Conservation (phyloP, 148 eudicot genomes). For the Nepenthes gracilis region DNA sequence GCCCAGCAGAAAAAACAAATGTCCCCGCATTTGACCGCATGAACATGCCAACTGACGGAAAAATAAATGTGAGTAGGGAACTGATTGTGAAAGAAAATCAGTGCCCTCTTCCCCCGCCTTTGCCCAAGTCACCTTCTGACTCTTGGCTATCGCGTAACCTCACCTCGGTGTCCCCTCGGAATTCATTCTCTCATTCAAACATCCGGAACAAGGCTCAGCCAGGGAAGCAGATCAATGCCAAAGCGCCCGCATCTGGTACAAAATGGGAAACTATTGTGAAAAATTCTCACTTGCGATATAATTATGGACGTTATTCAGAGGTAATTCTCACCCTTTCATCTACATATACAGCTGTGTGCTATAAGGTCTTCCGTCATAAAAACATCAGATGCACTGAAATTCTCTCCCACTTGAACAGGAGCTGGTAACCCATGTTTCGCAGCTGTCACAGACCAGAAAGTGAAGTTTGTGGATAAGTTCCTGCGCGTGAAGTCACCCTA, state of each 20-base stretch:
- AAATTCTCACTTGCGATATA: conserved; percentile 56
- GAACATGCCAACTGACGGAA: conserved; percentile 2
- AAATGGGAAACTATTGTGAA: conserved; percentile 98
- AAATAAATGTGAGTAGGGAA: conserved; percentile 14
- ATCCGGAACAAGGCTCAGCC: conserved; percentile 18
- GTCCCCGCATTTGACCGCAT: not conserved
- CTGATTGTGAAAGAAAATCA: conserved; percentile 14
- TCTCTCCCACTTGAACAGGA: not conserved
- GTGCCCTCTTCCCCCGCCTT: conserved; percentile 64
- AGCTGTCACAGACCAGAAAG: not conserved
- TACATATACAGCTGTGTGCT: not conserved
- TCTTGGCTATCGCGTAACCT: conserved; percentile 87
- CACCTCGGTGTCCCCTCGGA: conserved; percentile 48
- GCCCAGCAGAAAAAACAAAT: conserved; percentile 2
- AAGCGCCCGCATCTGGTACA: conserved; percentile 13
- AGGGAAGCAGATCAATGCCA: conserved; percentile 22
- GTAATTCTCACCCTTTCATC: conserved; percentile 18
- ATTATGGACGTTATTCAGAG: conserved; percentile 84
- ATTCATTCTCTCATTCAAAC: conserved; percentile 33
- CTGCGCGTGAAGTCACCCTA: no score
- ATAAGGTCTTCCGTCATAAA: not conserved
- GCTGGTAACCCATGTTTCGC: conserved; percentile 1
- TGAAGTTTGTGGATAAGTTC: not conserved
- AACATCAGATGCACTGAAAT: not conserved
- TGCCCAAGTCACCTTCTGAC: conserved; percentile 94